These are phyloP conservation scores for Cinnamomum micranthum DNA, from an alignment of 164 flowering plant genomes.

Conservation along the genomic window DNA sequence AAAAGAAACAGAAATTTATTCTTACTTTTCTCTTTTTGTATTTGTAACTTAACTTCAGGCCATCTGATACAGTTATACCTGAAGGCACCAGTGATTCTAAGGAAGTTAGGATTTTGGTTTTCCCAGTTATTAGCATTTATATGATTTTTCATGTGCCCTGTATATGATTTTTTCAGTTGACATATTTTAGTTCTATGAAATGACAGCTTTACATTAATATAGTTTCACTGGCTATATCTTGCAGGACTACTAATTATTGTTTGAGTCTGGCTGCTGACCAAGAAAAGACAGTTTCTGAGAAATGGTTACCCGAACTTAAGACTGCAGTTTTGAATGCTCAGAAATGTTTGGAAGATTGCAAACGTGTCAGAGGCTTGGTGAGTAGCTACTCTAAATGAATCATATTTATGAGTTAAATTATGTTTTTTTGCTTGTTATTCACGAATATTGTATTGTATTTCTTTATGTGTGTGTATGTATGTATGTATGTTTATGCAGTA, in stretches of 20 bases:
- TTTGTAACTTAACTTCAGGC: not conserved
- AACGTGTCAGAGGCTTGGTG: conserved; percentile 82
- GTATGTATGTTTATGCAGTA: too few species aligned
- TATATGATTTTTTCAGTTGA: not conserved
- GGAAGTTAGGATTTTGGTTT: not conserved
- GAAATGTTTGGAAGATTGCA: conserved; percentile 80
- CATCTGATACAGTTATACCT: not conserved
- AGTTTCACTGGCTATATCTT: conserved; percentile 9
- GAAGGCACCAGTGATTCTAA: not conserved
- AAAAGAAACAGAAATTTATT: not conserved
- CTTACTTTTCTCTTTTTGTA: not conserved
- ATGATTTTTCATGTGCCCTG: not conserved
- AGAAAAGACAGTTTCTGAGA: conserved; percentile 66
- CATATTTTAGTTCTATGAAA: not conserved
- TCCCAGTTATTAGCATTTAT: not conserved
- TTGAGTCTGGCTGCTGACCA: conserved; percentile 80
- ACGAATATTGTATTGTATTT: too few species aligned
- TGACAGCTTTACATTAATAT: not conserved
- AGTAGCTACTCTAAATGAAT: conserved; percentile 25
- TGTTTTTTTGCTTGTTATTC: not conserved
- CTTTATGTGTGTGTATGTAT: too few species aligned
- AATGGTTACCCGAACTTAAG: conserved; percentile 87
- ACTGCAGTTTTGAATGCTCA: conserved; percentile 65
- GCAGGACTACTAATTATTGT: conserved; percentile 86
- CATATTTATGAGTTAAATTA: not conserved